These are phyloP conservation scores for Parasarocladium wereldwijsianum DNA, from an alignment of 2,329 filamentous ascomycete species.

Conservation along the genomic window DNA sequence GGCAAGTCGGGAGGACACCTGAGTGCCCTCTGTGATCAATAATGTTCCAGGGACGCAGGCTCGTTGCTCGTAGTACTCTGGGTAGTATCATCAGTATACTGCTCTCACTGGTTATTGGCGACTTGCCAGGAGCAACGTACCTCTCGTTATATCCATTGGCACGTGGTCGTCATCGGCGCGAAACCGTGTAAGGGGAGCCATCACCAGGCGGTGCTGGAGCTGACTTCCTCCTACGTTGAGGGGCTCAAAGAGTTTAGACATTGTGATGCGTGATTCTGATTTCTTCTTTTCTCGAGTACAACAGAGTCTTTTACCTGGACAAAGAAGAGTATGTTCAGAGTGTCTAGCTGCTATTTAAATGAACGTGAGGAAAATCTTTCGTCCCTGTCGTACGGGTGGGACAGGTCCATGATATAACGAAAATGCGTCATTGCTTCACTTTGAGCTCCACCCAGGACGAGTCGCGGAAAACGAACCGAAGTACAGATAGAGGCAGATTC, in stretches of 20 bases:
- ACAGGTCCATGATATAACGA: too few relatives aligned
- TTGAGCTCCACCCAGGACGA: too few relatives aligned
- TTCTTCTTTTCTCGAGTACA: too few relatives aligned
- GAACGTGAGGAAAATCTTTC: too few relatives aligned
- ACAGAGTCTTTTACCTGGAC: too few relatives aligned
- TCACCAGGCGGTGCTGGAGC: conserved; percentile 9
- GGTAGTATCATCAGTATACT: background rate
- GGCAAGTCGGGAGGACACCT: conserved; percentile 31
- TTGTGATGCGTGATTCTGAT: too few relatives aligned
- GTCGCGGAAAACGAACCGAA: too few relatives aligned
- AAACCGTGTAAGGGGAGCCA: conserved; percentile 11
- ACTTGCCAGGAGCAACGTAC: conserved; percentile 3
- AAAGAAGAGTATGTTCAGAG: too few relatives aligned
- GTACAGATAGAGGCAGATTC: too few relatives aligned
- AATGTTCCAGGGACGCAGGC: conserved; percentile 24
- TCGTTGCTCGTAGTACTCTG: conserved; percentile 14
- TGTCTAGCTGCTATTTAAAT: too few relatives aligned
- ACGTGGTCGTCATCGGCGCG: conserved; percentile 10
- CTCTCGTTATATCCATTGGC: conserved; percentile 7
- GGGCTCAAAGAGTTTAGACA: conserved; percentile 6
- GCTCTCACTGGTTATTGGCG: background rate
- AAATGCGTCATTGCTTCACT: too few relatives aligned
- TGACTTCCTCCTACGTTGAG: conserved; percentile 8
- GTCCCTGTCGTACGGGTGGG: too few relatives aligned
- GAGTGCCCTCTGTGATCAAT: conserved; percentile 42